Evolutionary conservation across 2,329 filamentous ascomycete genomes (phyloP), one percentile per base, ranked within the genome.

Genomic region (Trichoderma sp.): DNA sequence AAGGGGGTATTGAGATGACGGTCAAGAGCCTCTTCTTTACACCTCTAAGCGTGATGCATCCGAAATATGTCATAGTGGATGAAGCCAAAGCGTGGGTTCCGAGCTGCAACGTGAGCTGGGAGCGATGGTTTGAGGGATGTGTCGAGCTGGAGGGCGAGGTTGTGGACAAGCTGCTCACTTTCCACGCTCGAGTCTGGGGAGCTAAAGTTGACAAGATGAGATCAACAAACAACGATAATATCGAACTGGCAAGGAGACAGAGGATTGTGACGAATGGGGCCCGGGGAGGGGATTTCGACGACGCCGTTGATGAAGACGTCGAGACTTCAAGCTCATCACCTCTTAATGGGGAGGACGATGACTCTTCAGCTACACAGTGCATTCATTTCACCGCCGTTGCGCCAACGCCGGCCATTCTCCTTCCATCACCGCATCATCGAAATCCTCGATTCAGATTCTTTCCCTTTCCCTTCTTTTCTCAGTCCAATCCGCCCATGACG

Each of bases 31-130:
- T 95, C 8, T 97, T 97, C 80, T 89, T 95, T 74, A 84, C 90
- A 3, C 93, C 93, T 0, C 90, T 96, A 73, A 93, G 92, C 76
- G 91, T 97, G n/a, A 92, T 96, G 89, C 93, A 97, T 78, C 91
- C 93, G 0, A 97, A 97, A 77, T 95, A 93, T 75, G 85, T 95
- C 47, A 85, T 96, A 15, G 80, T 95, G 1, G 93, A 97, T 78
- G 86, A 91, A 0, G 80, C 83, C 36, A 85, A 82, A 3, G 91
- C 91, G 0, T 91, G 91, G 76, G 80, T 96, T 11, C 93, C 93
- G 0, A 94, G 91, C 76, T 95, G 92, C 80, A 97, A 97, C 76
- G 89, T 97, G 5, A 94, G 92, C 77, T 96, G 92, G 92, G 93
- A 96, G 80, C 82, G 89, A n/a, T 97, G 93, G 93, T 91, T 95